Conservation (phyloP, 2,329 filamentous ascomycete species). For the Fusarium euwallaceae region DNA sequence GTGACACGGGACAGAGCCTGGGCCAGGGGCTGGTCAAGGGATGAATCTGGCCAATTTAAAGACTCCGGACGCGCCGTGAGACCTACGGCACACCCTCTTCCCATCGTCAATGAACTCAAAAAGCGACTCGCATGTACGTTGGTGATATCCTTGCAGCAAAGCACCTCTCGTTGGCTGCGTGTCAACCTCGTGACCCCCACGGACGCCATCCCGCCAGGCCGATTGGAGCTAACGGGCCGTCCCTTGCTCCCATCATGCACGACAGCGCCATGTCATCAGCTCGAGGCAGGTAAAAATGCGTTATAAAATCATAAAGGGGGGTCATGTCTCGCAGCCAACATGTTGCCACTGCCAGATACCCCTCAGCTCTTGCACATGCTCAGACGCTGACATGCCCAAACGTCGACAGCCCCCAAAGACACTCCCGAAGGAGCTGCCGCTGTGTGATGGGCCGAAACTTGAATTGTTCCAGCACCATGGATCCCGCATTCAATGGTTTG, state of each 20-base stretch:
- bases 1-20: not conserved
- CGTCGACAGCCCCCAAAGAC: not conserved
- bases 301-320: not conserved
- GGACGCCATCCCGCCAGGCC: not conserved
- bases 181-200: not conserved
- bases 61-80: not conserved
- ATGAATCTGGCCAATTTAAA: not conserved
- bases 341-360: not conserved
- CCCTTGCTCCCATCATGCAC: not conserved
- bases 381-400: not conserved
- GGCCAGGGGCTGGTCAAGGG: not conserved
- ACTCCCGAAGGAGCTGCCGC: not conserved
- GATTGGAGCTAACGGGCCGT: not conserved
- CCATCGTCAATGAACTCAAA: not conserved
- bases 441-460: not conserved
- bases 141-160: not conserved
- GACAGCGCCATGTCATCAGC: not conserved
- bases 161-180: not conserved
- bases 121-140: not conserved
- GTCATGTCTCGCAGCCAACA: not conserved
- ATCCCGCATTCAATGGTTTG: not conserved
- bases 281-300: not conserved
- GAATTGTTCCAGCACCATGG: not conserved
- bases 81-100: not conserved
- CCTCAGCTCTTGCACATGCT: not conserved